Evolutionary conservation across 441 rosid species (phyloP).

Genomic region (Erodium texanum): DNA sequence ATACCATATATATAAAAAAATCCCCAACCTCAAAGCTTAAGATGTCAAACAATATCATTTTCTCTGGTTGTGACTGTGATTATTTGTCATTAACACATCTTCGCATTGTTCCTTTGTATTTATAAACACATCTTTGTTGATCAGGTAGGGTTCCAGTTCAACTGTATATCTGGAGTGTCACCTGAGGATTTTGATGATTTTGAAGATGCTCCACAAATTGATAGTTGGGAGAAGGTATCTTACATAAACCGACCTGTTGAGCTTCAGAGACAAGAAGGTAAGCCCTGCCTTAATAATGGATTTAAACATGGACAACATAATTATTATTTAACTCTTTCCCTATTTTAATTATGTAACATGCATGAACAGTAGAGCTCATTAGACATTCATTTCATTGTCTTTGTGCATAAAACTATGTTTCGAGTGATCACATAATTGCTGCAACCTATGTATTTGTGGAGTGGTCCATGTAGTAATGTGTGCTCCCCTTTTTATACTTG

Average conservation of each 20-base stretch:
- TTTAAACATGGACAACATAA: neutral
- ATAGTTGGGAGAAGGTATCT: constrained; percentile 75
- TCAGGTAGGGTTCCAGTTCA: constrained; percentile 83
- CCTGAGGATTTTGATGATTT: constrained; percentile 54
- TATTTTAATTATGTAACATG: neutral
- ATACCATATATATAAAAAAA: no score
- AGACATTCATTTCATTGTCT: neutral
- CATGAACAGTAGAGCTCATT: neutral
- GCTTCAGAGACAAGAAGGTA: constrained; percentile 63
- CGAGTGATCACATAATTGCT: neutral
- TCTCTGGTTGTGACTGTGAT: neutral
- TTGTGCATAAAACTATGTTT: neutral
- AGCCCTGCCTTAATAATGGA: constrained; percentile 6
- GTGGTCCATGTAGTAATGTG: neutral
- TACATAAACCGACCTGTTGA: constrained; percentile 71
- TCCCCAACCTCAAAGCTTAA: neutral
- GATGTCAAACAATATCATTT: neutral
- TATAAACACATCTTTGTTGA: constrained; percentile 1
- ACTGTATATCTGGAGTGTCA: constrained; percentile 49
- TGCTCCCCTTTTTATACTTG: neutral
- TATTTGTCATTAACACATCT: neutral
- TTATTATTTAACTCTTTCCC: neutral
- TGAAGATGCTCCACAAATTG: constrained; percentile 52
- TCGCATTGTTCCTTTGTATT: no score
- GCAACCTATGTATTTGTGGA: neutral